Evolutionary conservation across 371 early-diverging fungal genomes (phyloP), one percentile per base, ranked within the genome.

Genomic region (Zychaea mexicana): DNA sequence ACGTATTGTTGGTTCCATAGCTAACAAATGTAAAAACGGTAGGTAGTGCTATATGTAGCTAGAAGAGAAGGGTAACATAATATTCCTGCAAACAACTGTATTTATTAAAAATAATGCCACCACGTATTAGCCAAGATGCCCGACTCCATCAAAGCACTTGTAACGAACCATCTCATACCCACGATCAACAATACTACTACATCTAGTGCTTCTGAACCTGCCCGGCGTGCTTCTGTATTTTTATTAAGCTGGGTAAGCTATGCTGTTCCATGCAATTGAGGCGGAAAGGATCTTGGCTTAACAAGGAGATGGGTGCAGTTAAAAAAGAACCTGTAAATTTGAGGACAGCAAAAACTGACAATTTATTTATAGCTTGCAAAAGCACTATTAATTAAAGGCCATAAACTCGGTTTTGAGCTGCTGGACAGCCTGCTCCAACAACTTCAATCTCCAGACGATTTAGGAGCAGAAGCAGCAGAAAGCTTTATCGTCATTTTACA

Each of bases 401-500:
- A 64, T 77, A 21, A 71, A 71, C 39, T 55, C 73, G 49, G 89
- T 88, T 0, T 72, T 90, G 67, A 76, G 88, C 28, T 62, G 87
- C 33, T 73, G 78, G 27, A 85, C n/a, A 81, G 84, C 22, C 46
- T 93, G 32, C 78, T 92, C 59, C 73, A 67, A 15, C 77, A 83
- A 68, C 79, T 90, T 49, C 72, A 72, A 9, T 73, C 76, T 32
- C 72, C 77, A 10, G 59, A 53, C 0, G 26, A 33, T 38, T 53
- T 85, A 7, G 85, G 87, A 7, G 63, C 66, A 17, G 64, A 75
- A 27, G 92, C 88, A 0, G 89, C 94, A 0, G 74, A 86, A 46
- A 91, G 88, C 1, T 86, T 94, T 60, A 79, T 77, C 45, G 73
- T 89, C 42, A 71, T 96, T 22, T 81, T 92, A 31, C 86, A 87